Evolutionary conservation across 192 early-diverging fungal species (phyloP), one percentile per base, ranked within the genome.

Genomic region (Coemansia sp.): DNA sequence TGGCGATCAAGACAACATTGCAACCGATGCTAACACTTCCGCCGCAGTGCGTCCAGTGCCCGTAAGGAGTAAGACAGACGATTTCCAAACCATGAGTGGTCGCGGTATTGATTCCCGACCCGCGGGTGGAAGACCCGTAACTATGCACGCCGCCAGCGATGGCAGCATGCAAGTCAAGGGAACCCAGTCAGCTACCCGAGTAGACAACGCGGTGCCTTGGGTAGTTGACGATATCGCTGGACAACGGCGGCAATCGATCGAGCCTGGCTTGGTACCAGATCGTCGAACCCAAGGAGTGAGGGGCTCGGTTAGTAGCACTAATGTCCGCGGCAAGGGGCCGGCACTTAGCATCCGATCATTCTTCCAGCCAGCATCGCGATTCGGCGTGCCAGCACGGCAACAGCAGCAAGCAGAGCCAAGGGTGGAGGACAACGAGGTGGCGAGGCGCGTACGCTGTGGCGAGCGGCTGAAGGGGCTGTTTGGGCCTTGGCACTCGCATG

Each of bases 341-440:
- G 64, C 79, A 27, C 68, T 67, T 37, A 81, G 79, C 33, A 64
- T 81, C 39, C 68, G 79, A 36, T 81, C 79, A 11, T 66, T 81
- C 40, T 70, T 81, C 39, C 59, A 68, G 36, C 42, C 70, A 11
- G 19, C 46, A 31, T 45, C 66, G 19, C 69, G 59, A 31, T 64
- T 67, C 29, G 54, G 60, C 4, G 31, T 67, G 3, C 57, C 59
- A 24, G 27, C 70, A 10, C 41, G 59, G 11, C 60, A 56, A 9
- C 35, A 60, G 19, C 10, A 50, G 40, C 11, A 42, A 4, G 31
- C 50, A 5, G 59, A 59, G 7, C 69, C 39, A 3, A 51, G n/a
- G 10, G 41, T 70, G 1, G 78, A 72, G 14, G 59, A 46, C 21
- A 63, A 65, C 60, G 75, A 70, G 29, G 45, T 81, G 17, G 63